Conservation (phyloP, 2,329 filamentous ascomycete species). For the Aureobasidium leucospermi region DNA sequence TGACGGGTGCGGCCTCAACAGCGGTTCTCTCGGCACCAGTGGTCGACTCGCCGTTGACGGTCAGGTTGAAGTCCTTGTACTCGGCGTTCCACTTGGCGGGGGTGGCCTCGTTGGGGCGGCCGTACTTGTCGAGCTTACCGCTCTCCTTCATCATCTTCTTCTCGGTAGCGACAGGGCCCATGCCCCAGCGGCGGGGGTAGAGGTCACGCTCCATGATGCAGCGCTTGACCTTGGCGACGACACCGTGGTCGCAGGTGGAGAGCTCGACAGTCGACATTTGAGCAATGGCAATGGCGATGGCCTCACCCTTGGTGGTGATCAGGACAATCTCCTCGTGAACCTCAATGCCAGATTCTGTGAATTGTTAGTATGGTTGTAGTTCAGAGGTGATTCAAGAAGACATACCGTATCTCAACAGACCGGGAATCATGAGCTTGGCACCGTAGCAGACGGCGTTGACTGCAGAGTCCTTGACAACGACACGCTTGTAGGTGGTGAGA, state of each 20-base stretch:
- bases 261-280: slow-evolving; percentile 98
- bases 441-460: slow-evolving; percentile 98
- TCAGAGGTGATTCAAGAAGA: slow-evolving; percentile 16
- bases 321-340: slow-evolving; percentile 93
- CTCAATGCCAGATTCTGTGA: slow-evolving; percentile 75
- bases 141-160: slow-evolving; percentile 99
- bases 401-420: slow-evolving; percentile 82
- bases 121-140: slow-evolving; percentile 97
- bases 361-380: slow-evolving; percentile 18
- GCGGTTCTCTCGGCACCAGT: slow-evolving; percentile 23
- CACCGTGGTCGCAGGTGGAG: slow-evolving; percentile 92
- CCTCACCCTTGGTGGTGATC: slow-evolving; percentile 99
- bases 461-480: slow-evolving; percentile 94
- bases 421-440: slow-evolving; percentile 97
- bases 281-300: slow-evolving; percentile 90
- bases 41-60: slow-evolving; percentile 30
- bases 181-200: slow-evolving; percentile 93
- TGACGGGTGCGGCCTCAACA: slow-evolving; percentile 27
- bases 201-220: slow-evolving; percentile 99
- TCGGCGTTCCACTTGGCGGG: slow-evolving; percentile 86
- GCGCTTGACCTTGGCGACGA: slow-evolving; percentile 97
- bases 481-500: slow-evolving; percentile 86
- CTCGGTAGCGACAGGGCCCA: slow-evolving; percentile 85
- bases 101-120: slow-evolving; percentile 83
- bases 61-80: slow-evolving; percentile 78